Conservation (phyloP, 306 rosid species). For the Boehmeria nivea region DNA sequence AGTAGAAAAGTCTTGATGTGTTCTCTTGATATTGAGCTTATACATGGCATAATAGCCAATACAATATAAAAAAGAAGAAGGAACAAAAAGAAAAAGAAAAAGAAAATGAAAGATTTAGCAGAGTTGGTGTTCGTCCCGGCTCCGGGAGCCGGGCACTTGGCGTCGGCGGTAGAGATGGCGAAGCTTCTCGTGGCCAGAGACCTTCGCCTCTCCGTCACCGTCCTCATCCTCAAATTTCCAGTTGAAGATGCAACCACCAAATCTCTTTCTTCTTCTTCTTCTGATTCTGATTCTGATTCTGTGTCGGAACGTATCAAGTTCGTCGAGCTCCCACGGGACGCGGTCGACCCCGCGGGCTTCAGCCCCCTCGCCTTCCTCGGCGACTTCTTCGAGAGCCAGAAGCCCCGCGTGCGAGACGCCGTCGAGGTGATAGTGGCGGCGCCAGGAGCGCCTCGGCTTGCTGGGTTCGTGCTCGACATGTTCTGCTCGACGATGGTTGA, state of each 20-base stretch:
- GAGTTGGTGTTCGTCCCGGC: conserved; percentile 33
- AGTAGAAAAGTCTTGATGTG: too few relatives aligned
- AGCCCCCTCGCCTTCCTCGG: conserved; percentile 1
- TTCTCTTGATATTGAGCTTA: too few relatives aligned
- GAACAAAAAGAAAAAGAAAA: too few relatives aligned
- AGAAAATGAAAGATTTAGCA: background rate
- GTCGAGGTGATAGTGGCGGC: background rate
- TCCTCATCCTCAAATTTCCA: conserved; percentile 19
- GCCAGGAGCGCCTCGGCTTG: conserved; percentile 16
- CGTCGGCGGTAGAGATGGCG: conserved; percentile 21
- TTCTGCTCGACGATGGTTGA: conserved; percentile 45
- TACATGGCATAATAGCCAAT: too few relatives aligned
- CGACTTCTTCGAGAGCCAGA: conserved; percentile 19
- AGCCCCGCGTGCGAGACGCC: conserved; percentile 14
- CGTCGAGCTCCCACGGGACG: conserved; percentile 27
- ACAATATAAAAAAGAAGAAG: too few relatives aligned
- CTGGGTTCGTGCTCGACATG: conserved; percentile 45
- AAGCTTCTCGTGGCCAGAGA: conserved; percentile 26
- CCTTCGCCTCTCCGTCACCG: conserved; percentile 17
- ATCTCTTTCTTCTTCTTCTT: too few relatives aligned
- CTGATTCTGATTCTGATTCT: too few relatives aligned
- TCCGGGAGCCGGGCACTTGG: conserved; percentile 29
- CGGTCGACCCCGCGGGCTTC: background rate
- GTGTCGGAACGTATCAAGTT: conserved; percentile 22
- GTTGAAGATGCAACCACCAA: too few relatives aligned